These are phyloP conservation scores for Suillus brevipes DNA, from an alignment of 768 basidiomycete species.

Conservation along the genomic window DNA sequence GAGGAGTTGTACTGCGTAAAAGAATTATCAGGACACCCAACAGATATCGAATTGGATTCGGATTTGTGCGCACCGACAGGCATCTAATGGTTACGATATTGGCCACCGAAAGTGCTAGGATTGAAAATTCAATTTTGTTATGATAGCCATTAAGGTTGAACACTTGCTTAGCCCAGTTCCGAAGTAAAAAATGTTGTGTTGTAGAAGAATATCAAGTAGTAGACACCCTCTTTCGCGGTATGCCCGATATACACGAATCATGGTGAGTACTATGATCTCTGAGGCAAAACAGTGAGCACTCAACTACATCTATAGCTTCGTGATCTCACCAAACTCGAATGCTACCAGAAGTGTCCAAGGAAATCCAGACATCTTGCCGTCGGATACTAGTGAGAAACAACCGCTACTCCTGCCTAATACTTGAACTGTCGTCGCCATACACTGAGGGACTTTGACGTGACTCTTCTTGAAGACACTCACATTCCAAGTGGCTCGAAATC, in stretches of 20 bases:
- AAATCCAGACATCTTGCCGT: background rate
- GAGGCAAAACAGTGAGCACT: background rate
- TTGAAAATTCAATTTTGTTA: background rate
- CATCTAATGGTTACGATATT: background rate
- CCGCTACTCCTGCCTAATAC: background rate
- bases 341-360: conserved; percentile 3
- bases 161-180: background rate
- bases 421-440: background rate
- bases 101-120: background rate
- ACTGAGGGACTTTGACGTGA: background rate
- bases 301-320: background rate
- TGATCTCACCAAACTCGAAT: conserved; percentile 1
- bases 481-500: background rate
- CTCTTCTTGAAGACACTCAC: background rate
- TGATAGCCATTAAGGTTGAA: background rate
- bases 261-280: conserved; percentile 3
- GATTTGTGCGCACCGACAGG: background rate
- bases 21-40: background rate
- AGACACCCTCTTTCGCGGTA: background rate
- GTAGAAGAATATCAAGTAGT: background rate
- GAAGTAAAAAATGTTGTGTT: background rate
- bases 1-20: background rate
- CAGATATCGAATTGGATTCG: background rate
- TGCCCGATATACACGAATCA: background rate
- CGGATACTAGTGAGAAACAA: background rate